Evolutionary conservation across 2,329 filamentous ascomycete genomes (phyloP).

Genomic region (Macrophomina phaseolina): DNA sequence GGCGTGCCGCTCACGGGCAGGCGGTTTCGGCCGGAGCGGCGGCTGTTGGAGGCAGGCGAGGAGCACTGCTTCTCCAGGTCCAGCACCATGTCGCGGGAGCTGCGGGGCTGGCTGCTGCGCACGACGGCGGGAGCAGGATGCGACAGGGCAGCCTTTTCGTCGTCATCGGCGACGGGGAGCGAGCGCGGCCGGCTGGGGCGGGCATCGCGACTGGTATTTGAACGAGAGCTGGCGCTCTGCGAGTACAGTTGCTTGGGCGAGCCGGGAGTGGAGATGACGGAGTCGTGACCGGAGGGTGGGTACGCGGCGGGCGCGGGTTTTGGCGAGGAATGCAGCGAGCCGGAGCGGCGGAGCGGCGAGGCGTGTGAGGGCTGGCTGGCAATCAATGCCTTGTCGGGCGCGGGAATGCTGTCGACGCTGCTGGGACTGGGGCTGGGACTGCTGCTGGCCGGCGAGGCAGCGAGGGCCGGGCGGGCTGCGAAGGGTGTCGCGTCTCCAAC

Average conservation of each 20-base stretch:
- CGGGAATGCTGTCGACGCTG: conserved; percentile 30
- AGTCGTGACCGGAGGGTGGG: conserved; percentile 37
- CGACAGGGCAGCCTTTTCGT: conserved; percentile 28
- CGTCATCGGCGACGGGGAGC: conserved; percentile 31
- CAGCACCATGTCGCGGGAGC: conserved; percentile 36
- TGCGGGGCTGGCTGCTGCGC: conserved; percentile 1
- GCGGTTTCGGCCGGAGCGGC: conserved; percentile 34
- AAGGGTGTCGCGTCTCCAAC: conserved; percentile 32
- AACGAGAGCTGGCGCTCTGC: conserved; percentile 39
- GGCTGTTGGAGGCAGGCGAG: conserved; percentile 34
- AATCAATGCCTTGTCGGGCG: conserved; percentile 24
- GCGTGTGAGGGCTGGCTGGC: conserved; percentile 37
- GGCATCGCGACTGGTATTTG: conserved; percentile 38
- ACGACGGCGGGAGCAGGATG: conserved; percentile 24
- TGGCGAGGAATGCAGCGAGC: conserved; percentile 26
- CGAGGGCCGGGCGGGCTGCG: conserved; percentile 27
- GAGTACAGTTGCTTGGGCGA: conserved; percentile 39
- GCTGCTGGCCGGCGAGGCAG: background rate
- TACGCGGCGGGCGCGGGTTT: conserved; percentile 11
- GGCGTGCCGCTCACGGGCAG: conserved; percentile 34
- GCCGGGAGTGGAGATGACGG: conserved; percentile 46
- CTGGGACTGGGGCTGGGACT: conserved; percentile 19
- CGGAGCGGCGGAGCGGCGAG: conserved; percentile 30
- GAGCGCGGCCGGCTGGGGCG: conserved; percentile 30
- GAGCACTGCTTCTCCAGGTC: conserved; percentile 42